These are phyloP conservation scores for Beauveria brongniartii DNA, from an alignment of 2,329 filamentous ascomycete genomes.

Conservation along the genomic window DNA sequence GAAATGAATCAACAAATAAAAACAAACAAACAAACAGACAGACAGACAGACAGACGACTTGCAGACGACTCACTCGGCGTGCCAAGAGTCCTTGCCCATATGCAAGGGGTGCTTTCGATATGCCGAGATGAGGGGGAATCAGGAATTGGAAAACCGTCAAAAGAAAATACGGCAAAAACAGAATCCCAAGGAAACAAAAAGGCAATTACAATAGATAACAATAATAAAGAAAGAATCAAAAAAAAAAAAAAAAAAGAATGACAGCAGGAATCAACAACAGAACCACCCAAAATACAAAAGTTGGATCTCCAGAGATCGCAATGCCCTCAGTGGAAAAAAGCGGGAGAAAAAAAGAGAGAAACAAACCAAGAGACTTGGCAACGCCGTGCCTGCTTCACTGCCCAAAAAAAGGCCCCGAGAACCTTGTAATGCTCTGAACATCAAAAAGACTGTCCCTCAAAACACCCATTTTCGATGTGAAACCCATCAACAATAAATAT, in stretches of 20 bases:
- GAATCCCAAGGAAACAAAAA: background rate
- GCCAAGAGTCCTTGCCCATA: background rate
- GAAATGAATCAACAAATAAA: background rate
- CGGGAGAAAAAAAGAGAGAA: background rate
- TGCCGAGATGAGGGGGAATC: constrained; percentile 15
- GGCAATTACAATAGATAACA: background rate
- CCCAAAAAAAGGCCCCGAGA: background rate
- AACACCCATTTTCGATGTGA: background rate
- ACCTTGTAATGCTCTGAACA: background rate
- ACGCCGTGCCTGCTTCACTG: constrained; percentile 1
- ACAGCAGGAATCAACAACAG: background rate
- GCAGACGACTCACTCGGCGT: background rate
- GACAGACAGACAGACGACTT: background rate
- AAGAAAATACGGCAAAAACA: background rate
- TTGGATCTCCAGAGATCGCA: constrained; percentile 9
- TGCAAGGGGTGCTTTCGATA: background rate
- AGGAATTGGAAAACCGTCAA: constrained; percentile 2
- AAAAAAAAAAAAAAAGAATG: background rate
- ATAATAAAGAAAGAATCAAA: background rate
- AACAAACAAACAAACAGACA: background rate
- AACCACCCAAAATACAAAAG: constrained; percentile 8
- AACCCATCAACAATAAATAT: no score
- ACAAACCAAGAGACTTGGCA: background rate
- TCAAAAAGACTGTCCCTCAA: background rate
- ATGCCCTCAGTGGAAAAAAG: background rate